A percentile compares a stretch with the other conserved stretches of the same genome.
These are phyloP conservation scores for Eucalyptus cladocalyx DNA, from an alignment of 345 rosid species.

Conservation along the genomic window DNA sequence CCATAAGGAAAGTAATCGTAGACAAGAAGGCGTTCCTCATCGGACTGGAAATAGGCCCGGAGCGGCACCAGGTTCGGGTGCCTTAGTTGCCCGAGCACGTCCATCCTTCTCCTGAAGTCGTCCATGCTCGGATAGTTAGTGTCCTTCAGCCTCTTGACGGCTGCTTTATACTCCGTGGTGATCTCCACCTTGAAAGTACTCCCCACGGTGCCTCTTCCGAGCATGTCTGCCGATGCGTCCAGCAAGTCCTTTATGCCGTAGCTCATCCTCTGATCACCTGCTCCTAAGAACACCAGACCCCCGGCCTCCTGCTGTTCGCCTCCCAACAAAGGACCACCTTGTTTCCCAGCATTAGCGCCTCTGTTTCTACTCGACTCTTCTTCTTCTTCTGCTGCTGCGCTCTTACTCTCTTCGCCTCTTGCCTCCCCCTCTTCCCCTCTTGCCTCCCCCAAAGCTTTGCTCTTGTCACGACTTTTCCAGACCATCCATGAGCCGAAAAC, in stretches of 20 bases:
- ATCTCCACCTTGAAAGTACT: conserved; percentile 81
- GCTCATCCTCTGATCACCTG: conserved; percentile 63
- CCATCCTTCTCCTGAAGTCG: conserved; percentile 69
- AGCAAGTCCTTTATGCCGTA: conserved; percentile 61
- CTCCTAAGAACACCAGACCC: conserved; percentile 60
- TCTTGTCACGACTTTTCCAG: not conserved
- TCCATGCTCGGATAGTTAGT: conserved; percentile 58
- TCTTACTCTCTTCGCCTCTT: not conserved
- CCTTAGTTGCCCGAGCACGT: conserved; percentile 54
- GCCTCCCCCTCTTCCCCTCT: conserved; percentile 7
- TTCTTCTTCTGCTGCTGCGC: not conserved
- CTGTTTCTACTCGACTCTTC: conserved; percentile 2
- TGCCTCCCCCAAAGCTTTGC: conserved; percentile 13
- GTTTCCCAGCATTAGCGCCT: conserved; percentile 12
- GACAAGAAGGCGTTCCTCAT: conserved; percentile 78
- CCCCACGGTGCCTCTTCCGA: conserved; percentile 80
- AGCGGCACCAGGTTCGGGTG: conserved; percentile 81
- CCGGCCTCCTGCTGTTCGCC: conserved; percentile 72
- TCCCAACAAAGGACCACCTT: conserved; percentile 40
- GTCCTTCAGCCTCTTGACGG: conserved; percentile 79
- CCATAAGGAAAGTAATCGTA: conserved; percentile 95
- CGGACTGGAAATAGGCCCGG: conserved; percentile 79
- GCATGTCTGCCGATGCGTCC: conserved; percentile 76
- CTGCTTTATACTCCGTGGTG: conserved; percentile 79
- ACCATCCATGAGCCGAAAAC: not conserved